Base-by-base conservation (phyloP, 1,284 basidiomycete genomes). In the Ceratobasidium theobromae region DNA sequence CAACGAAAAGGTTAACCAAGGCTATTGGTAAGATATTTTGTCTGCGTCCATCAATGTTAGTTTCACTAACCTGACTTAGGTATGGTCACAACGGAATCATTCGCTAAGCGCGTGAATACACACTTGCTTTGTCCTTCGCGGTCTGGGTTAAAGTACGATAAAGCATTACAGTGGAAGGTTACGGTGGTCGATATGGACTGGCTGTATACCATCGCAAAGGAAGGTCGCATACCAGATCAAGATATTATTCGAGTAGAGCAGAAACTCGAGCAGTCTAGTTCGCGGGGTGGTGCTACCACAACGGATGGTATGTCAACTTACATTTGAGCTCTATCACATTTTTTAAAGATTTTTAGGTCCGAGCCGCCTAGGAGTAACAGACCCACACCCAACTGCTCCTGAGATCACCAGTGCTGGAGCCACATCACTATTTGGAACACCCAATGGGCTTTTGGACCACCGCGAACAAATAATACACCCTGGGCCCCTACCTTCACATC, bases 101-200 rank as follows among this genome's bases (percentile, higher is more conserved):
- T 54, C 27, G 16, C 69, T 45, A 40, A 53, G 45, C 48, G 40
- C 27, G 40, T 53, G 11, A 55, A 16, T 27, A 91, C 89, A 0
- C 87, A 91, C 70, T 79, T 92, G 1, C 76, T 92, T 3, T 92
- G 90, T 73, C 87, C 88, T 0, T 81, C 84, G 4, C 82, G 80
- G 0, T 77, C 73, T 0, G 91, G 91, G 11, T 76, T 79, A 14
- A 93, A 93, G 72, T 88, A 82, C 57, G 81, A 84, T n/a, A 89
- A 86, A 72, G 90, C 90, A 2, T 70, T 74, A 45, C 83, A 89
- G 71, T 91, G 91, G 89, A 78, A 77, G 3, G 82, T 86, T 5
- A 82, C 84, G 0, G 81, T 88, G 14, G 78, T 89, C 12, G 79
- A 80, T 49, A 77, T 86, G 75, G 74, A 75, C 9, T 91, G 88